phyloP scores from a whole-genome alignment of 345 rosid species.

The Orychophragmus violaceus region DNA sequence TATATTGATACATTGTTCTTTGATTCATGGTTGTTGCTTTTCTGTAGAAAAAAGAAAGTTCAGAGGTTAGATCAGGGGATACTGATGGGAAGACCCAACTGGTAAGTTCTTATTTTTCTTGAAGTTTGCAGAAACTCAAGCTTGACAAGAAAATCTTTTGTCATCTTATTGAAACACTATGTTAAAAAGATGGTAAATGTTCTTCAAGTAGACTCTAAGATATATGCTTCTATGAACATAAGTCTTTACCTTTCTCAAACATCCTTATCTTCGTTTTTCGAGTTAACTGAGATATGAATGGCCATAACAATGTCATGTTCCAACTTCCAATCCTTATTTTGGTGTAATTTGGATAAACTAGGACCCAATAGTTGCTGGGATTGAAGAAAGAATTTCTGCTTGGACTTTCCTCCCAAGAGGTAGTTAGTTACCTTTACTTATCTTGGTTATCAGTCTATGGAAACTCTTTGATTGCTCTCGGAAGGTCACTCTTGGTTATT shows the following conservation, averaged over 20 bases:
- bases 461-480: neutral
- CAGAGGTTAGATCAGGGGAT: slow-evolving; percentile 23
- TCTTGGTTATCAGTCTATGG: neutral
- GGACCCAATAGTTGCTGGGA: slow-evolving; percentile 56
- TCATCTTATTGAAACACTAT: neutral
- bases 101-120: slow-evolving; percentile 4
- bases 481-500: neutral
- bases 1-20: neutral
- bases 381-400: slow-evolving; percentile 74
- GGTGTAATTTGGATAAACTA: slow-evolving; percentile 11
- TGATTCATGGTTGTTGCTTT: neutral
- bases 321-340: neutral
- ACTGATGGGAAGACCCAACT: slow-evolving; percentile 28
- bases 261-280: neutral
- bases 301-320: neutral
- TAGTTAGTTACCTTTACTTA: slow-evolving; percentile 13
- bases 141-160: neutral
- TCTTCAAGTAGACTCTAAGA: neutral
- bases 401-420: slow-evolving; percentile 92
- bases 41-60: neutral
- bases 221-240: neutral
- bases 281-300: slow-evolving; percentile 1
- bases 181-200: neutral
- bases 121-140: neutral
- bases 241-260: neutral